Evolutionary conservation across 2,329 filamentous ascomycete genomes (phyloP).

Genomic region (Phyllosticta citrichinensis): DNA sequence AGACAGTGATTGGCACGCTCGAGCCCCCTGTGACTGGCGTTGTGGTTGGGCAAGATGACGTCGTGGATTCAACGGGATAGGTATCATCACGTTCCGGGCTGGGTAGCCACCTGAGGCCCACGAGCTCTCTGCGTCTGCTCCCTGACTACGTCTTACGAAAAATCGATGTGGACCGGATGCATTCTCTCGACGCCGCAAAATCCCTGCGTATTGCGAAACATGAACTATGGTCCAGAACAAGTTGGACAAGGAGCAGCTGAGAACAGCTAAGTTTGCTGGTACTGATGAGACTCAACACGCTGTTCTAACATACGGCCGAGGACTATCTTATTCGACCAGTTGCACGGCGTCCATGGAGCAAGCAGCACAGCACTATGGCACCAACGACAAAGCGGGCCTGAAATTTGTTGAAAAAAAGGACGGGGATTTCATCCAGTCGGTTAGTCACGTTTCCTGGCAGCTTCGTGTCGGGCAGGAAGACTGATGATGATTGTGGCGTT

Average conservation of each 20-base stretch:
- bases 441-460: constrained; percentile 2
- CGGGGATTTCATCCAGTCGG: constrained; percentile 1
- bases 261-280: constrained; percentile 11
- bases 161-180: background rate
- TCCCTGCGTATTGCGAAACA: background rate
- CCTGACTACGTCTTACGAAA: background rate
- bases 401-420: background rate
- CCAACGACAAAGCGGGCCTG: background rate
- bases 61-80: constrained; percentile 9
- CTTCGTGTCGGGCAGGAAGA: background rate
- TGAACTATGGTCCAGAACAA: background rate
- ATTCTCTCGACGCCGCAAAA: background rate
- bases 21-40: constrained; percentile 8
- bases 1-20: constrained; percentile 7
- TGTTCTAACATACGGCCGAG: constrained; percentile 10
- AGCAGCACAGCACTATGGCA: background rate
- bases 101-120: background rate
- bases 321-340: constrained; percentile 1
- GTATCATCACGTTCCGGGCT: background rate
- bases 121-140: background rate
- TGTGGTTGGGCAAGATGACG: constrained; percentile 9
- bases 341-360: background rate
- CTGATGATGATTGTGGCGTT: constrained; percentile 6
- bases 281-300: constrained; percentile 2
- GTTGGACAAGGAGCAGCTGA: constrained; percentile 6